phyloP scores from a whole-genome alignment of 2,329 filamentous ascomycete species.

The Fusarium napiforme region DNA sequence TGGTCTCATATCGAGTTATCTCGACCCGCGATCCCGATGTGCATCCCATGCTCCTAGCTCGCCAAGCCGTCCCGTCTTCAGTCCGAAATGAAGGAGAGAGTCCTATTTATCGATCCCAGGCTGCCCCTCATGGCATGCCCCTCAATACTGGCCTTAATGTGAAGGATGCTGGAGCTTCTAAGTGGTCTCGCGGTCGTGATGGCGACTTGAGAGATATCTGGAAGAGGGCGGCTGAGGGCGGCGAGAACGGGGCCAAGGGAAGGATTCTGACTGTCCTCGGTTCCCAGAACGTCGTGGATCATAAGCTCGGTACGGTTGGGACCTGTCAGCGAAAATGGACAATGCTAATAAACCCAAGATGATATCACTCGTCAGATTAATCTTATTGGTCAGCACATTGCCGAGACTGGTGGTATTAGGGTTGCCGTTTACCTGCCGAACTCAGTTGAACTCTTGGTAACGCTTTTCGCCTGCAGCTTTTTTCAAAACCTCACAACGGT shows the following conservation, averaged over 20 bases:
- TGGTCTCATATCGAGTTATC: conserved; percentile 77
- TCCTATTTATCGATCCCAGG: conserved; percentile 84
- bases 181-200: conserved; percentile 85
- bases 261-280: conserved; percentile 84
- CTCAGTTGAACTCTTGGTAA: conserved; percentile 85
- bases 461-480: conserved; percentile 90
- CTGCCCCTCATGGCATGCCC: conserved; percentile 85
- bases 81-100: conserved; percentile 88
- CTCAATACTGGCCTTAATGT: conserved; percentile 83
- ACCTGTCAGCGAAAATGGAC: background rate
- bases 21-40: conserved; percentile 84
- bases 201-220: conserved; percentile 94
- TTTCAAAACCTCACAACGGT: conserved; percentile 83
- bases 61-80: conserved; percentile 81
- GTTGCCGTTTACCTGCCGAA: conserved; percentile 94
- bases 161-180: conserved; percentile 80
- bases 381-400: conserved; percentile 81
- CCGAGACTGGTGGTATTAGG: conserved; percentile 76
- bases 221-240: conserved; percentile 74
- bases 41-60: conserved; percentile 88
- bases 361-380: conserved; percentile 88
- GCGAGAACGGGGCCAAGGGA: conserved; percentile 74
- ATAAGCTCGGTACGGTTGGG: conserved; percentile 65
- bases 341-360: conserved; percentile 52
- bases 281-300: conserved; percentile 77